These are phyloP conservation scores for Penicillium lividum DNA, from an alignment of 495 filamentous ascomycete species.

Conservation along the genomic window DNA sequence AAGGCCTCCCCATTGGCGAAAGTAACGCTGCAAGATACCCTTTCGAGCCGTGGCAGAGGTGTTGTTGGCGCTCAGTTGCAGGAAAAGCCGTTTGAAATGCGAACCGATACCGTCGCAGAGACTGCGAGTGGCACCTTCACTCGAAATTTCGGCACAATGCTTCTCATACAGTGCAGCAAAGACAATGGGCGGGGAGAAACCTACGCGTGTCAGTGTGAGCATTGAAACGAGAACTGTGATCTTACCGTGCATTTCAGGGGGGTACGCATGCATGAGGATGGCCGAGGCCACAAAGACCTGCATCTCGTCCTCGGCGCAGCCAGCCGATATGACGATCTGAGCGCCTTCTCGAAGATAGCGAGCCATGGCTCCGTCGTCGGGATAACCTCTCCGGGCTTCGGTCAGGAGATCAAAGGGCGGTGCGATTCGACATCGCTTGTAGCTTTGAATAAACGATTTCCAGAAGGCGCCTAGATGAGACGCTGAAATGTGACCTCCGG, in stretches of 20 bases:
- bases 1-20: slow-evolving; percentile 9
- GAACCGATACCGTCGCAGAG: neutral
- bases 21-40: neutral
- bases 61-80: neutral
- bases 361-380: neutral
- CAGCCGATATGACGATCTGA: neutral
- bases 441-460: slow-evolving; percentile 6
- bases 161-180: neutral
- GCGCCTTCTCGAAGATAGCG: neutral
- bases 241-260: slow-evolving; percentile 17
- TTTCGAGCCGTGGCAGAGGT: neutral
- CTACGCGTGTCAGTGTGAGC: neutral
- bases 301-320: neutral
- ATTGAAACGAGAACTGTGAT: neutral
- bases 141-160: neutral
- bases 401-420: slow-evolving; percentile 11
- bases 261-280: slow-evolving; percentile 14
- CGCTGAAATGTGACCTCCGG: slow-evolving; percentile 6
- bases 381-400: slow-evolving; percentile 5
- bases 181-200: neutral
- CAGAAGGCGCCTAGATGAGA: slow-evolving; percentile 11
- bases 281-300: slow-evolving; percentile 9
- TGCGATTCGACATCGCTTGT: neutral
- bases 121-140: neutral
- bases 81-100: neutral